Evolutionary conservation across 805 yeast species (phyloP), one percentile per base, ranked within the genome.

Genomic region (Ogataea paraovalis): DNA sequence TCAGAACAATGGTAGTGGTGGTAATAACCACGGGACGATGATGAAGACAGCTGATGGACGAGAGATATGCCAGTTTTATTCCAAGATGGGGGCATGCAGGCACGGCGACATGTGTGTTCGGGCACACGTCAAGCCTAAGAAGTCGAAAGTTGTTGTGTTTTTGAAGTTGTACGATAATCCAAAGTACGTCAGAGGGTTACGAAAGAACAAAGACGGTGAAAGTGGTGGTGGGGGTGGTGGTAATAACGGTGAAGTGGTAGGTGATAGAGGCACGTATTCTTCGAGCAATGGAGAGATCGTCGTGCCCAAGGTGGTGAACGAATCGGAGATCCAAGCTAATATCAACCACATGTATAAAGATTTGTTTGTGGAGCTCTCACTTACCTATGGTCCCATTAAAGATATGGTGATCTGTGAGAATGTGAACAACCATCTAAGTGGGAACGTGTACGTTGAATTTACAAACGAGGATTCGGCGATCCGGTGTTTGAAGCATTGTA

Each of bases 61-160:
- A 44, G 54, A 52, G 34, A 18, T 51, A 16, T 57, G 68, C 46
- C 44, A 58, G 2, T 90, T 90, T 61, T 89, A 82, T 61, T 72
- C 76, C 52, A 87, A 85, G 62, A 87, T 89, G 27, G 98, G 98
- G 0, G 95, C 96, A 0, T 91, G 98, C 59, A 74, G 97, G 50
- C 97, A 91, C 64, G 97, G 97, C 0, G 90, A 83, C 49, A 84
- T 83, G 57, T 91, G 98, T 59, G 82, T 89, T 8, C 72, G 92
- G 57, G 75, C 75, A 47, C 91, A 90, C 64, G 71, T 76, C 19
- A 76, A 76, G 55, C 96, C 97, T 1, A 64, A 71, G 7, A 65
- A 71, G 37, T 85, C 96, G 0, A 71, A 73, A 46, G 84, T 92
- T 0, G 73, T 90, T 1, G 69, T 86, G 42, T 72, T 85, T 47